Percentiles rank a stretch among this genome's conserved stretches.
Conservation (phyloP, 2,329 filamentous ascomycete genomes). For the Cercospora brassicicola region DNA sequence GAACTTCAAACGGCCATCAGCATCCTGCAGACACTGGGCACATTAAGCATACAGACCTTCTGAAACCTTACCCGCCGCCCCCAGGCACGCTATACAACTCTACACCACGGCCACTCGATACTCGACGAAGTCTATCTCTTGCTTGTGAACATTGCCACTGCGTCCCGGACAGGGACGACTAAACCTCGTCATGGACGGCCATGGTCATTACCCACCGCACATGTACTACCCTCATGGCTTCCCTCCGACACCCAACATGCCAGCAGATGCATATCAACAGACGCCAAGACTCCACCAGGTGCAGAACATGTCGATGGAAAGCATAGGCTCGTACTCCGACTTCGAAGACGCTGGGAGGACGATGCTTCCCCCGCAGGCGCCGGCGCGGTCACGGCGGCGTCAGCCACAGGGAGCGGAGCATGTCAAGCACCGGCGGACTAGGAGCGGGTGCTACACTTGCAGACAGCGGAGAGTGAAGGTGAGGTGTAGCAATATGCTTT, state of each 20-base stretch:
- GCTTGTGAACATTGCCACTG: slow-evolving; percentile 1
- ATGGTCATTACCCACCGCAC: slow-evolving; percentile 29
- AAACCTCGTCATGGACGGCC: slow-evolving; percentile 33
- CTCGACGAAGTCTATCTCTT: not conserved
- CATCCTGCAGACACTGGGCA: slow-evolving; percentile 25
- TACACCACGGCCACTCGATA: slow-evolving; percentile 9
- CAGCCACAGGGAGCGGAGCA: slow-evolving; percentile 56
- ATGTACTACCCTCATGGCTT: slow-evolving; percentile 37
- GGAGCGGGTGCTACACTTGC: slow-evolving; percentile 93
- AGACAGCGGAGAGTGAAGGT: slow-evolving; percentile 81
- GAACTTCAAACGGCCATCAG: slow-evolving; percentile 24
- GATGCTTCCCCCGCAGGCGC: slow-evolving; percentile 30
- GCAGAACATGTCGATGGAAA: slow-evolving; percentile 38
- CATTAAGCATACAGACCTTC: slow-evolving; percentile 27
- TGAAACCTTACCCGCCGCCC: slow-evolving; percentile 24
- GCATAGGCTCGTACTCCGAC: slow-evolving; percentile 36
- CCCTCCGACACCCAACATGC: slow-evolving; percentile 32
- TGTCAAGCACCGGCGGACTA: slow-evolving; percentile 88
- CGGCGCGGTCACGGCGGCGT: slow-evolving; percentile 33
- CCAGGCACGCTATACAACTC: slow-evolving; percentile 24
- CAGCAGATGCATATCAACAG: slow-evolving; percentile 30
- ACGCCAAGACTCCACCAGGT: slow-evolving; percentile 31
- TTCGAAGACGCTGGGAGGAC: slow-evolving; percentile 34
- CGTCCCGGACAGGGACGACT: not conserved
- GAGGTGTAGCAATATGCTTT: slow-evolving; percentile 15